Conservation (phyloP, 2,329 filamentous ascomycete genomes). For the Epichloe gansuensis region DNA sequence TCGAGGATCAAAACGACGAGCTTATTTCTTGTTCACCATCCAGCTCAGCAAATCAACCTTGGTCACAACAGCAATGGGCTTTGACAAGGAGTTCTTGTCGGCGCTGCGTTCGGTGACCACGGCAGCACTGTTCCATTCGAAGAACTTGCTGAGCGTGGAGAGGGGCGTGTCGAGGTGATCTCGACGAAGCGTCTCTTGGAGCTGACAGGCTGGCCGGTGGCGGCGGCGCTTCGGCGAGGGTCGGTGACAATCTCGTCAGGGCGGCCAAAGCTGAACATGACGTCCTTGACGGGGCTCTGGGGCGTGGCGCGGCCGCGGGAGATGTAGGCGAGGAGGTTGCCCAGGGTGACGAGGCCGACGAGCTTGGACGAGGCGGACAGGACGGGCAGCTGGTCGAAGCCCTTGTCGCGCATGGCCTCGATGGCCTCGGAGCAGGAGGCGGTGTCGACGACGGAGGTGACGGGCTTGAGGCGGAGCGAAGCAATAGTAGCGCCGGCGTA, state of each 20-base stretch:
- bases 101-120: constrained; percentile 71
- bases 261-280: constrained; percentile 94
- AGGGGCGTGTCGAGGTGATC: constrained; percentile 88
- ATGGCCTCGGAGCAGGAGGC: constrained; percentile 76
- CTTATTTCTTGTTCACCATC: constrained; percentile 57
- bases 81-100: constrained; percentile 45
- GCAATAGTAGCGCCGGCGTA: constrained; percentile 71
- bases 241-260: constrained; percentile 88
- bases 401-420: constrained; percentile 96
- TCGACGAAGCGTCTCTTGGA: constrained; percentile 70
- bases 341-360: constrained; percentile 85
- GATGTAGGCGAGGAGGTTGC: constrained; percentile 86
- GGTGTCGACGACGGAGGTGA: constrained; percentile 66
- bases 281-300: constrained; percentile 62
- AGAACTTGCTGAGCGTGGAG: constrained; percentile 75
- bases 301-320: constrained; percentile 68
- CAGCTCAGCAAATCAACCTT: constrained; percentile 93
- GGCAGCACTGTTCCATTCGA: constrained; percentile 96
- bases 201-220: constrained; percentile 22
- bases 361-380: constrained; percentile 59
- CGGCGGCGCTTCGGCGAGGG: constrained; percentile 48
- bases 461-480: constrained; percentile 79
- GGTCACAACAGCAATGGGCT: constrained; percentile 82
- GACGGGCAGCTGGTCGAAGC: constrained; percentile 94
- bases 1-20: background rate